Evolutionary conservation across 805 yeast genomes (phyloP).

Genomic region (Ogataea trehaloabstinens): DNA sequence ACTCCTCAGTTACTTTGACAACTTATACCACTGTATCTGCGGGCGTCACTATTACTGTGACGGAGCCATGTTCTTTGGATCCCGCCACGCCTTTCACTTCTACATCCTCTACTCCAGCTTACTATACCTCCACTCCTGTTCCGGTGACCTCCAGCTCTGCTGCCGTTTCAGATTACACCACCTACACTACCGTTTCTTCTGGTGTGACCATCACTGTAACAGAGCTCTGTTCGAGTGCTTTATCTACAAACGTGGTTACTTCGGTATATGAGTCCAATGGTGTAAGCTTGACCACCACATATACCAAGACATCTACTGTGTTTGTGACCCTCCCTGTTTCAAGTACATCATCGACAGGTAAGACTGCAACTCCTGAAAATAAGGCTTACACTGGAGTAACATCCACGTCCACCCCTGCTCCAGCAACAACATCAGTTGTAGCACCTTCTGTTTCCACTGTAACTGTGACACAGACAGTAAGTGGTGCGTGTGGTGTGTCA

Average conservation of each 20-base stretch:
- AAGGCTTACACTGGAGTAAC: slow-evolving; percentile 9
- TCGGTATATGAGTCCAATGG: slow-evolving; percentile 18
- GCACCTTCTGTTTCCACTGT: slow-evolving; percentile 20
- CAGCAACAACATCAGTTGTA: slow-evolving; percentile 22
- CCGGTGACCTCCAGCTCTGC: slow-evolving; percentile 3
- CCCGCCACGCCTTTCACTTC: slow-evolving; percentile 6
- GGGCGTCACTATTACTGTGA: slow-evolving; percentile 20
- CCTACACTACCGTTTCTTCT: slow-evolving; percentile 17
- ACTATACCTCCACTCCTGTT: too few relatives aligned
- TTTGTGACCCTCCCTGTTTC: slow-evolving; percentile 15
- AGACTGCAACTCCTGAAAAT: slow-evolving; percentile 9
- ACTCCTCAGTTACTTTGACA: slow-evolving; percentile 20
- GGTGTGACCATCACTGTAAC: slow-evolving; percentile 23
- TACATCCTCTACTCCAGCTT: slow-evolving; percentile 3
- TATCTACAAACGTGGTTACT: slow-evolving; percentile 10
- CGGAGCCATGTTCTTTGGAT: slow-evolving; percentile 11
- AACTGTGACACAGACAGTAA: slow-evolving; percentile 27
- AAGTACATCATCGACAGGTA: slow-evolving; percentile 5
- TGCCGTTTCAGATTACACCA: slow-evolving; percentile 13
- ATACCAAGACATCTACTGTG: slow-evolving; percentile 20
- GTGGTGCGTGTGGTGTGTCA: slow-evolving; percentile 10
- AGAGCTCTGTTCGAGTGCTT: slow-evolving; percentile 8
- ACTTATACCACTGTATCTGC: slow-evolving; percentile 19
- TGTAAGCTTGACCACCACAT: slow-evolving; percentile 18
- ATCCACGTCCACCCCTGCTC: slow-evolving; percentile 6